Evolutionary conservation across 169 alveolate genomes (phyloP).

Genomic region (Neospora caninum): DNA sequence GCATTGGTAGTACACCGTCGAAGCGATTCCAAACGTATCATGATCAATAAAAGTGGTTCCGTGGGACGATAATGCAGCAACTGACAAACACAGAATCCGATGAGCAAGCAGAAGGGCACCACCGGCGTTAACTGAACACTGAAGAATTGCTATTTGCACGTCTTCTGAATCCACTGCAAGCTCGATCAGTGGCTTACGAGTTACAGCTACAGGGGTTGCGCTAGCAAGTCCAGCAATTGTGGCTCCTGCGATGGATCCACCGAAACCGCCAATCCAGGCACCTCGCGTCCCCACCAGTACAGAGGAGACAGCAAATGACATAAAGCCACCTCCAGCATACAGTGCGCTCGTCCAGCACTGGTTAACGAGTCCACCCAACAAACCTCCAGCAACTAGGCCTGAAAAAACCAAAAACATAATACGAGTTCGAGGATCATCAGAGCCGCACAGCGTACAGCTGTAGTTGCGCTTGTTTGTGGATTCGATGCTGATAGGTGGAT

Average conservation of each 20-base stretch:
- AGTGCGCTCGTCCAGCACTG: conserved; percentile 43
- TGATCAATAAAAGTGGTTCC: too few species aligned
- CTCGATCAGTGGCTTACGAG: not conserved
- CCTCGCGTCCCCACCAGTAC: conserved; percentile 53
- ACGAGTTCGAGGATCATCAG: not conserved
- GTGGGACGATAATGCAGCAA: too few species aligned
- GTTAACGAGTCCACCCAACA: conserved; percentile 30
- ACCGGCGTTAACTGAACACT: too few species aligned
- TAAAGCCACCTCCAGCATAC: conserved; percentile 23
- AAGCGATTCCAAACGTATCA: too few species aligned
- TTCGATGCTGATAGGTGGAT: too few species aligned
- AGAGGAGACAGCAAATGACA: conserved; percentile 14
- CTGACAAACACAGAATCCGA: too few species aligned
- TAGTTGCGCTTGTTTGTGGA: too few species aligned
- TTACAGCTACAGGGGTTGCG: conserved; percentile 16
- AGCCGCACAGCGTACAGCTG: too few species aligned
- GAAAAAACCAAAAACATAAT: not conserved
- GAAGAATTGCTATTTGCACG: too few species aligned
- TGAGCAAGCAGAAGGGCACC: too few species aligned
- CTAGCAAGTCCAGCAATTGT: conserved; percentile 22
- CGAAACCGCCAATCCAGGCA: conserved; percentile 50
- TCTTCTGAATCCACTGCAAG: too few species aligned
- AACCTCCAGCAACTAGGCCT: conserved; percentile 25
- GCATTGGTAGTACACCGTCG: too few species aligned
- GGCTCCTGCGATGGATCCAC: conserved; percentile 30